Evolutionary conservation across 192 early-diverging fungal species (phyloP).

Genomic region (Backusella liffmaniae): DNA sequence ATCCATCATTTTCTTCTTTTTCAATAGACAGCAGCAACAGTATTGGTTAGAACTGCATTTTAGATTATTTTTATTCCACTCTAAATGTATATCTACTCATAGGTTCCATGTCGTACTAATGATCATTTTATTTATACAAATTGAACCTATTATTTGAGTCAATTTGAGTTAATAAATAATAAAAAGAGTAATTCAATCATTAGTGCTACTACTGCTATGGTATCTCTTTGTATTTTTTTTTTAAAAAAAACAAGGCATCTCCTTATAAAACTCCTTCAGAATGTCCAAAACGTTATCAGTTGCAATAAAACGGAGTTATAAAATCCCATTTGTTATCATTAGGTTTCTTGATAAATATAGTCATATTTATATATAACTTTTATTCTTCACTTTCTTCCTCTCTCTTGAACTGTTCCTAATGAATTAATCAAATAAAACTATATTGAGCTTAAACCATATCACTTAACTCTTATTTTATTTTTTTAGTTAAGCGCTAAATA

Average conservation of each 20-base stretch:
- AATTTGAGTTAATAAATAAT: not conserved
- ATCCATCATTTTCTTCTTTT: not conserved
- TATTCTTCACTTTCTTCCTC: not conserved
- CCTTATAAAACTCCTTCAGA: not conserved
- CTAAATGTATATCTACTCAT: not conserved
- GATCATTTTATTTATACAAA: not conserved
- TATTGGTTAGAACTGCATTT: not conserved
- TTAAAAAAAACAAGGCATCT: not conserved
- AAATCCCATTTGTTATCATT: not conserved
- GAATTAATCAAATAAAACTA: not conserved
- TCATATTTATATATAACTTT: not conserved
- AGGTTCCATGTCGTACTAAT: not conserved
- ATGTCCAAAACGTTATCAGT: not conserved
- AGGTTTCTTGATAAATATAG: not conserved
- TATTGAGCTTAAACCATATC: not conserved
- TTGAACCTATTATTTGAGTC: not conserved
- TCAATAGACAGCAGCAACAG: not conserved
- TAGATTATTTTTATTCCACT: not conserved
- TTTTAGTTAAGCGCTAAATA: not conserved
- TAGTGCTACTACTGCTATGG: not conserved
- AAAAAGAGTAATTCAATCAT: not conserved
- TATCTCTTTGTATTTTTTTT: not conserved
- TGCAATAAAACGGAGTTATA: not conserved
- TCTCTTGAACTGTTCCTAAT: not conserved
- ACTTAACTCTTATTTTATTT: too few species aligned